Evolutionary conservation across 345 rosid genomes (phyloP), one percentile per base, ranked within the genome.

Genomic region (Dovyalis caffra): DNA sequence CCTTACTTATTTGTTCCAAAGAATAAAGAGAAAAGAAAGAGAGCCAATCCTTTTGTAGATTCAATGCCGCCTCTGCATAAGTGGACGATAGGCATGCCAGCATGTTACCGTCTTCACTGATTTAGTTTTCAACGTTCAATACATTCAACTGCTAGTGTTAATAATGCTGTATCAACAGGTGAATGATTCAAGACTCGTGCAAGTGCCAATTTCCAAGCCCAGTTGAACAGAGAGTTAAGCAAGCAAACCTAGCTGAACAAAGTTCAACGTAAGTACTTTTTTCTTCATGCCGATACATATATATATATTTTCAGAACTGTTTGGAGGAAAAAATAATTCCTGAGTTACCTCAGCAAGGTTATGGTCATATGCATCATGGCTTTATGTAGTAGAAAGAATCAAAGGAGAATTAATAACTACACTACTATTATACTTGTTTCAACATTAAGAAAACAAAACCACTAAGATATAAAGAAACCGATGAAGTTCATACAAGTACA

Each of bases 371-470:
- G 57, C 8, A 49, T 49, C 23, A 1, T 49, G 15, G 0, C 7
- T 16, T 45, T 45, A 14, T 45, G 51, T 18, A 20, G 56, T 6
- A 20, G 57, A 51, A 2, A 20, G 57, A 51, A 51, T 20, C 26
- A n/a, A 47, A 12, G 47, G 31, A 26, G 31, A 14, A 43, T 26
- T 8, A 15, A 37, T 3, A 70, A 33, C 49, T 56, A 35, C 32
- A 35, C 65, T 57, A 4, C 31, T 26, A 33, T n/a, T 70, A 32
- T 9, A 57, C 61, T 6, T 8, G 16, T n/a, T 73, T 61, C 66
- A 3, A 14, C n/a, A 62, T 40, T 6, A 72, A 40, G 56, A 63
- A 73, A 73, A 73, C 40, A 45, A 72, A 64, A 64, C 45, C 40
- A 29, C 12, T 31, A 29, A 32, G 8, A 73, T 64, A 43, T 23